phyloP scores from a whole-genome alignment of 1,139 yeast species.

The Trichomonascaceae sp. region DNA sequence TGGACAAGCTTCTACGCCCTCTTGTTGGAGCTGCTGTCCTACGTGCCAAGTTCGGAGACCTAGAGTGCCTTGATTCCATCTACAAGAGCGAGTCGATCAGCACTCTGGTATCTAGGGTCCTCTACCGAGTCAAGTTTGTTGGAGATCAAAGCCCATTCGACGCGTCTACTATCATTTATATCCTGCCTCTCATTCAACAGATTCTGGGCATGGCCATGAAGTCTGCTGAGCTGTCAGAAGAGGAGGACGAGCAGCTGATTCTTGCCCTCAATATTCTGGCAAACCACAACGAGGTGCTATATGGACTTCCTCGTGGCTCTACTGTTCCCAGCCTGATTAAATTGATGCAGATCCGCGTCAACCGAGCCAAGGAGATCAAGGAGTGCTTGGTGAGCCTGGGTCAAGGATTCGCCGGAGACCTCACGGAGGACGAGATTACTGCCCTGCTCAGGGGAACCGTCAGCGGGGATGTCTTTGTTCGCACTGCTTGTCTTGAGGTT shows the following conservation, averaged over 20 bases:
- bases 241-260: constrained; percentile 74
- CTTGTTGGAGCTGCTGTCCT: constrained; percentile 58
- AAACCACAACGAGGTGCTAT: constrained; percentile 63
- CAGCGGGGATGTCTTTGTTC: constrained; percentile 56
- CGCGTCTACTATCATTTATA: constrained; percentile 51
- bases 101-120: constrained; percentile 46
- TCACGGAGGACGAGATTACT: constrained; percentile 42
- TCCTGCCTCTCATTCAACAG: constrained; percentile 57
- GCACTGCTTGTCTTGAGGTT: constrained; percentile 67
- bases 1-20: constrained; percentile 34
- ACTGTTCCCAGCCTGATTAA: constrained; percentile 51
- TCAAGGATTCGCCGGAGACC: constrained; percentile 56
- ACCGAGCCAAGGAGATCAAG: constrained; percentile 68
- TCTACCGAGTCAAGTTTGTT: constrained; percentile 64
- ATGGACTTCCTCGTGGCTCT: constrained; percentile 53
- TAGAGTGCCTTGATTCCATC: constrained; percentile 23
- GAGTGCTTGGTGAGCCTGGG: constrained; percentile 70
- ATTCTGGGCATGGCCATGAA: constrained; percentile 41
- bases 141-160: constrained; percentile 66
- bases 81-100: constrained; percentile 39
- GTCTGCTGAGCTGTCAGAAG: constrained; percentile 43
- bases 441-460: constrained; percentile 47
- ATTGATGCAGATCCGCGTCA: constrained; percentile 50
- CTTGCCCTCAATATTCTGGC: constrained; percentile 68
- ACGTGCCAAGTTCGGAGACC: constrained; percentile 28